These are phyloP conservation scores for Lentinula boryana DNA, from an alignment of 768 basidiomycete genomes.

Conservation along the genomic window DNA sequence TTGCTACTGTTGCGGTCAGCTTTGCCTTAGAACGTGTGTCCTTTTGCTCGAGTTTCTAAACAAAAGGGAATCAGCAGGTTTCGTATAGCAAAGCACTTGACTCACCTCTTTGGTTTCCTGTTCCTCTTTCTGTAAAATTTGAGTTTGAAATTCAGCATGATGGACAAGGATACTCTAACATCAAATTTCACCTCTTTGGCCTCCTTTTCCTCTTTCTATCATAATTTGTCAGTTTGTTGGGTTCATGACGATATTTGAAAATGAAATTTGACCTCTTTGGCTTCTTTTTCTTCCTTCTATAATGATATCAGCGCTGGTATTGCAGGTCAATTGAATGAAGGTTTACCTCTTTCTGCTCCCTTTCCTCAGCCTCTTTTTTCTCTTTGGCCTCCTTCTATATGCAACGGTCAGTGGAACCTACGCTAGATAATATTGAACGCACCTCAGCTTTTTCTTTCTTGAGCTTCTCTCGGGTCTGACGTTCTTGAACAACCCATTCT, in stretches of 20 bases:
- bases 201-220: constrained; percentile 42
- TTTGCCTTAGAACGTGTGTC: constrained; percentile 51
- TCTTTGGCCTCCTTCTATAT: constrained; percentile 72
- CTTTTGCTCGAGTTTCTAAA: constrained; percentile 50
- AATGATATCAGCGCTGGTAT: constrained; percentile 2
- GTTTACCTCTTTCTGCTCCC: constrained; percentile 34
- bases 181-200: constrained; percentile 32
- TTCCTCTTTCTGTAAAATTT: constrained; percentile 37
- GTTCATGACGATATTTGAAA: background rate
- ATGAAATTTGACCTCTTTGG: constrained; percentile 43
- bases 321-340: constrained; percentile 1
- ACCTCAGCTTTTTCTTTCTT: constrained; percentile 74
- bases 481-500: constrained; percentile 76
- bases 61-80: background rate
- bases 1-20: constrained; percentile 29
- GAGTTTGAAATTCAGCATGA: background rate
- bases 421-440: constrained; percentile 7
- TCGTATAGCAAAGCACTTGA: no score
- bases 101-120: constrained; percentile 52
- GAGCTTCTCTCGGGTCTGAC: constrained; percentile 77
- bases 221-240: background rate
- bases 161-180: background rate
- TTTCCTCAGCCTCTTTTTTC: constrained; percentile 69
- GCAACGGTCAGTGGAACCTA: background rate
- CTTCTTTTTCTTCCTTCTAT: constrained; percentile 47